Percentiles rank a stretch among this genome's conserved stretches.
Conservation (phyloP, 495 filamentous ascomycete genomes). For the Clohesyomyces aquaticus region DNA sequence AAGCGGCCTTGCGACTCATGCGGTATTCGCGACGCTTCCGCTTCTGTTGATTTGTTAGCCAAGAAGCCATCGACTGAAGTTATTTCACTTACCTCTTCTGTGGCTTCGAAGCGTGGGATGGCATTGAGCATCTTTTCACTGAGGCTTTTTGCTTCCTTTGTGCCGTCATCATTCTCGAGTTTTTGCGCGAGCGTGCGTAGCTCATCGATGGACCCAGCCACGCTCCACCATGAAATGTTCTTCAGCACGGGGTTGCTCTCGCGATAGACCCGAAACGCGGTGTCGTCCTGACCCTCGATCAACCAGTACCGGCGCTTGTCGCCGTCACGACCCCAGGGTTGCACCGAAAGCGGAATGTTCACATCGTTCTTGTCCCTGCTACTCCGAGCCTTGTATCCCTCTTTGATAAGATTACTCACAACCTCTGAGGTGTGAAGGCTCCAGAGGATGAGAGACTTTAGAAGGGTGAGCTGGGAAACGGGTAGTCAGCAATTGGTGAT, state of each 20-base stretch:
- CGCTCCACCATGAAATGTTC: constrained; percentile 84
- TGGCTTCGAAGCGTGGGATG: constrained; percentile 91
- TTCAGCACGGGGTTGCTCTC: constrained; percentile 84
- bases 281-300: constrained; percentile 93
- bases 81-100: constrained; percentile 71
- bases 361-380: constrained; percentile 83
- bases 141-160: constrained; percentile 74
- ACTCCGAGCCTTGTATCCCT: constrained; percentile 79
- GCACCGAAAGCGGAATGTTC: constrained; percentile 90
- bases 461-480: constrained; percentile 66
- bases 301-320: constrained; percentile 91
- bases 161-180: constrained; percentile 73
- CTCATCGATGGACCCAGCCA: constrained; percentile 89
- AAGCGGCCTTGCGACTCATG: constrained; percentile 79
- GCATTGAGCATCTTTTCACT: constrained; percentile 76
- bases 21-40: constrained; percentile 92
- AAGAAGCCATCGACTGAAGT: background rate
- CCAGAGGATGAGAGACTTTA: constrained; percentile 86
- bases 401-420: constrained; percentile 76
- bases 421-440: constrained; percentile 86
- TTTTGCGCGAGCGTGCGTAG: constrained; percentile 72
- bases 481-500: constrained; percentile 27
- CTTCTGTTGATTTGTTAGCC: constrained; percentile 64
- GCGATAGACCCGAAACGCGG: constrained; percentile 88
- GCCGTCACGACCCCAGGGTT: constrained; percentile 91